phyloP scores from a whole-genome alignment of 768 basidiomycete genomes.

The Mycena leptocephala region DNA sequence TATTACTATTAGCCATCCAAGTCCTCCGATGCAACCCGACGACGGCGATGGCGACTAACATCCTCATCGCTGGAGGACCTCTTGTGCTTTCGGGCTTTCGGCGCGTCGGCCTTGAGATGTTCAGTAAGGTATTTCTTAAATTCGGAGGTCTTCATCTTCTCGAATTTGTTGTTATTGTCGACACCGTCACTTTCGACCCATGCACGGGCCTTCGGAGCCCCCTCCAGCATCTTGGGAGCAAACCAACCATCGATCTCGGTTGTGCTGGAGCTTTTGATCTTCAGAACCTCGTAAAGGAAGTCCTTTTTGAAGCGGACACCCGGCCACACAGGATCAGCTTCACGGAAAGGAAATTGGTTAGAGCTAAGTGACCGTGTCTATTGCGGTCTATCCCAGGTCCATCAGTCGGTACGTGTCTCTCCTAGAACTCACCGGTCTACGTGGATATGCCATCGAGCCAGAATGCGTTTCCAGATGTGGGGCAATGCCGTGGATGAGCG shows the following conservation, averaged over 20 bases:
- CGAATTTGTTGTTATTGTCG: not conserved
- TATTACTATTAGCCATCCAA: not conserved
- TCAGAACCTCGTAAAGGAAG: too few species aligned
- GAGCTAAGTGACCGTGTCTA: too few species aligned
- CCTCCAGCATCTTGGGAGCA: not conserved
- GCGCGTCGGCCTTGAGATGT: not conserved
- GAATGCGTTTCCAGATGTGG: too few species aligned
- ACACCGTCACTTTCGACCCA: not conserved
- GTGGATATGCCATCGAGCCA: too few species aligned
- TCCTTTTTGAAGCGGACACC: not conserved
- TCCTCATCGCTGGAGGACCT: not conserved
- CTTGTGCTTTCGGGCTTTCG: not conserved
- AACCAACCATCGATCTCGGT: not conserved
- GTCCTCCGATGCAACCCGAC: not conserved
- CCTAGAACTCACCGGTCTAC: too few species aligned
- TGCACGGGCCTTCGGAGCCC: not conserved
- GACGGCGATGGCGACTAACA: not conserved
- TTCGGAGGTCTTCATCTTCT: not conserved
- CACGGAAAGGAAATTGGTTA: not conserved
- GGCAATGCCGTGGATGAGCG: too few species aligned
- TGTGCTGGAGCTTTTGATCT: not conserved
- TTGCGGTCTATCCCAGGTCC: too few species aligned
- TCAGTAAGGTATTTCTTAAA: not conserved
- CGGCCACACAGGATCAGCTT: not conserved
- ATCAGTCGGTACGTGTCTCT: too few species aligned